Evolutionary conservation across 345 rosid genomes (phyloP).

Genomic region (Chamaenerion angustifolium): DNA sequence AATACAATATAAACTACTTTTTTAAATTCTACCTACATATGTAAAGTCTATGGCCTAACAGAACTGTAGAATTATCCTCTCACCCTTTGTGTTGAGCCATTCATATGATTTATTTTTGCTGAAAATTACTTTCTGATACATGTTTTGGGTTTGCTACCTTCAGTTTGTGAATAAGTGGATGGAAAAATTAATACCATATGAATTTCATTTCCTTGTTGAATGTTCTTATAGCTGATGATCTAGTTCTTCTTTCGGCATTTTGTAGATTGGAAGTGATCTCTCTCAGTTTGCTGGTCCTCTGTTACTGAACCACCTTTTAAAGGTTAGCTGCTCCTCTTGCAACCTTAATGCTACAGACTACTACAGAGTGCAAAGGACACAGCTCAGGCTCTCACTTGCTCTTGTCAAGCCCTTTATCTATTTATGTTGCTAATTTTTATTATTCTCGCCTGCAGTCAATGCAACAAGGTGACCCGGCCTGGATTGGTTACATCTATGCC

Average conservation of each 20-base stretch:
- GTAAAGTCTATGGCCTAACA: too few species aligned
- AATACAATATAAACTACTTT: not conserved
- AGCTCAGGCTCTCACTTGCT: not conserved
- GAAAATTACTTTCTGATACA: too few species aligned
- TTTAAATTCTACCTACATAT: too few species aligned
- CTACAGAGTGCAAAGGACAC: too few species aligned
- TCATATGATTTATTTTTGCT: too few species aligned
- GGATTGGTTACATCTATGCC: constrained; percentile 78
- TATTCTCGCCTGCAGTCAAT: constrained; percentile 49
- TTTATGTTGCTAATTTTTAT: constrained; percentile 1
- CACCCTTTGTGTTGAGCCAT: too few species aligned
- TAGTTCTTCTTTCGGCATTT: constrained; percentile 14
- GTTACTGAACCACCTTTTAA: constrained; percentile 57
- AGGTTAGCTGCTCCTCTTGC: constrained; percentile 29
- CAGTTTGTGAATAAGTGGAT: too few species aligned
- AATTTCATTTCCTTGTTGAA: not conserved
- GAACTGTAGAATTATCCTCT: too few species aligned
- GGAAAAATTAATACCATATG: too few species aligned
- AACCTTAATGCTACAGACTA: too few species aligned
- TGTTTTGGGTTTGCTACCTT: too few species aligned
- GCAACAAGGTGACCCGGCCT: constrained; percentile 86
- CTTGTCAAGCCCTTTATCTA: not conserved
- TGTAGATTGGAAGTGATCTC: constrained; percentile 71
- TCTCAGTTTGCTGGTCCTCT: constrained; percentile 84
- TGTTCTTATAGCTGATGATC: constrained; percentile 11